Evolutionary conservation across 345 rosid genomes (phyloP).

Genomic region (Conringia planisiliqua): DNA sequence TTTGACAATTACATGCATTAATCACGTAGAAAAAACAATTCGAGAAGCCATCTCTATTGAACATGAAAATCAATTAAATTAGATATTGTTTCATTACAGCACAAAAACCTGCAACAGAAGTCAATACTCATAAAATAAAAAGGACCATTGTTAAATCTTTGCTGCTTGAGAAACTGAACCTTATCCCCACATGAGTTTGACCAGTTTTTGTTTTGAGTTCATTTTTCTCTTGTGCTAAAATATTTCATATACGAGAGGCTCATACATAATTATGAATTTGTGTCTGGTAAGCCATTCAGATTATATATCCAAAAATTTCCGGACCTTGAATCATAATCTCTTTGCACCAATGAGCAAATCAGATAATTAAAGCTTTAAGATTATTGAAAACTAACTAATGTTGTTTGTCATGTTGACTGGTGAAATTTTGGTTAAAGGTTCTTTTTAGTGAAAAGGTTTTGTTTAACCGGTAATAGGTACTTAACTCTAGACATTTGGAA

Average conservation of each 20-base stretch:
- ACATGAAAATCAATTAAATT: slow-evolving; percentile 8
- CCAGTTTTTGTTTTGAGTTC: not conserved
- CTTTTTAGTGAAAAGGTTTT: not conserved
- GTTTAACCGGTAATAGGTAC: not conserved
- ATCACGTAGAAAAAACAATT: not conserved
- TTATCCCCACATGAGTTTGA: slow-evolving; percentile 22
- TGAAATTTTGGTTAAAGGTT: not conserved
- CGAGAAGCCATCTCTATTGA: slow-evolving; percentile 27
- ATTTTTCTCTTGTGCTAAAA: not conserved
- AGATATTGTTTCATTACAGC: not conserved
- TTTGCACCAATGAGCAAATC: not conserved
- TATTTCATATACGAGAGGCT: not conserved
- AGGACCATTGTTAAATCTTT: not conserved
- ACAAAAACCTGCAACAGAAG: slow-evolving; percentile 10
- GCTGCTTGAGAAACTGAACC: slow-evolving; percentile 23
- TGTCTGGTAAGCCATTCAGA: not conserved
- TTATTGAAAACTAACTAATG: not conserved
- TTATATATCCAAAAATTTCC: not conserved
- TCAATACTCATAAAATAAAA: slow-evolving; percentile 12
- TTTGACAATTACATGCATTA: slow-evolving; percentile 15
- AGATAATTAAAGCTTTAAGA: not conserved
- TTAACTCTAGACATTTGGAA: too few species aligned
- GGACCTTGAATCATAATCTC: not conserved
- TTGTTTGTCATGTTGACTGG: not conserved
- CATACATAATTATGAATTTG: not conserved